Conservation (phyloP, 2,329 filamentous ascomycete genomes). For the Akanthomyces muscarius region DNA sequence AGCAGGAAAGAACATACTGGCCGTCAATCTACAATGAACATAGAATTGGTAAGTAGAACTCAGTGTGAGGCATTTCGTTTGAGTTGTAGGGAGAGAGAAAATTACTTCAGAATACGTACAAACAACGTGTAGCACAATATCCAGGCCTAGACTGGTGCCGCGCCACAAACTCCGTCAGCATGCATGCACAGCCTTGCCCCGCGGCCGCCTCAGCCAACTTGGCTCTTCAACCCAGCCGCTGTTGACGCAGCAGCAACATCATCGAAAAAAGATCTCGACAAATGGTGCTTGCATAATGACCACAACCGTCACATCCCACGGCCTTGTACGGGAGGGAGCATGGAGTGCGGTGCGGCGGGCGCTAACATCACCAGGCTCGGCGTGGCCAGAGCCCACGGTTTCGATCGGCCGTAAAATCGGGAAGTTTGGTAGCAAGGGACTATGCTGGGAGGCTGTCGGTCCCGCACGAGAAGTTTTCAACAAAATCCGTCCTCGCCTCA, state of each 20-base stretch:
- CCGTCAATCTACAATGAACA: too few species aligned
- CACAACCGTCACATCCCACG: neutral
- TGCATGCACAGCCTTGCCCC: neutral
- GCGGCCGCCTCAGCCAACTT: neutral
- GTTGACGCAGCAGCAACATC: neutral
- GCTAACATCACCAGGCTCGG: neutral
- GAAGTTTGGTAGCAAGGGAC: neutral
- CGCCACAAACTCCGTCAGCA: neutral
- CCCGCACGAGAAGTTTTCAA: neutral
- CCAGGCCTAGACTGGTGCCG: neutral
- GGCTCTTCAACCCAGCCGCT: neutral
- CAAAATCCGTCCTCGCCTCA: neutral
- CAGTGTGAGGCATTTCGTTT: too few species aligned
- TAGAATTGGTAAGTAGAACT: too few species aligned
- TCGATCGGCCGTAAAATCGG: neutral
- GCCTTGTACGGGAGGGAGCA: neutral
- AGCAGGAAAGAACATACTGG: too few species aligned
- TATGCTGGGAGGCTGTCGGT: slow-evolving; percentile 2
- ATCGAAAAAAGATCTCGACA: neutral
- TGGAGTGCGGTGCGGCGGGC: neutral
- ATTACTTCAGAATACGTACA: too few species aligned
- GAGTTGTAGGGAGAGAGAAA: too few species aligned
- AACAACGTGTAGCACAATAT: too few species aligned
- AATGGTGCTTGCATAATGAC: neutral
- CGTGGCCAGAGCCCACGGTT: neutral